Percentiles rank a stretch among this genome's conserved stretches.
These are phyloP conservation scores for Fraxinus velutina DNA, from an alignment of 305 asterid species.

Conservation along the genomic window DNA sequence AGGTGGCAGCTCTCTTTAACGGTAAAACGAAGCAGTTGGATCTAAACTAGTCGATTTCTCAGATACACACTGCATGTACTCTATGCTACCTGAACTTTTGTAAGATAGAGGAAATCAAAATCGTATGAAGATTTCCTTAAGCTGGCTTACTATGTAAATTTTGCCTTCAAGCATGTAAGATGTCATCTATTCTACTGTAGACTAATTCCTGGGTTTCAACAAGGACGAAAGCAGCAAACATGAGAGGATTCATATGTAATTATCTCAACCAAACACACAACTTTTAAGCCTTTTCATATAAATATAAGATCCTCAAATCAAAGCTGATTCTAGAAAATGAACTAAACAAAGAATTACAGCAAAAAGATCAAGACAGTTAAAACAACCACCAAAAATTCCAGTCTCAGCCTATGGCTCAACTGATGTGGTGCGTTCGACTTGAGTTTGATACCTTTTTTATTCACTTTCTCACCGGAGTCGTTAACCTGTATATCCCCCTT, in stretches of 20 bases:
- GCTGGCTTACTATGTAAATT: slow-evolving; percentile 13
- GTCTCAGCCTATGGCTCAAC: not conserved
- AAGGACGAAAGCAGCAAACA: no score
- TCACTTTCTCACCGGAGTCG: slow-evolving; percentile 22
- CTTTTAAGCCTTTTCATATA: no score
- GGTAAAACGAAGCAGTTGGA: slow-evolving; percentile 14
- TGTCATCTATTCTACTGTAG: not conserved
- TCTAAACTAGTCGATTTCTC: not conserved
- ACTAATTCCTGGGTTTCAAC: not conserved
- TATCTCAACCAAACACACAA: no score
- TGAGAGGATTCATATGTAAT: no score
- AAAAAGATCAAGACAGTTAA: slow-evolving; percentile 16
- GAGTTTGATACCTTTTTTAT: slow-evolving; percentile 23
- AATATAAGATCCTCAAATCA: no score
- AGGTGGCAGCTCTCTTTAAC: slow-evolving; percentile 40
- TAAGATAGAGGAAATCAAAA: not conserved
- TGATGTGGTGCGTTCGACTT: slow-evolving; percentile 16
- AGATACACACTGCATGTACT: not conserved
- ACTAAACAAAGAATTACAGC: not conserved
- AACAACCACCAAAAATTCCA: slow-evolving; percentile 7
- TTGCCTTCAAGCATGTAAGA: slow-evolving; percentile 8
- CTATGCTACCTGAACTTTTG: slow-evolving; percentile 11
- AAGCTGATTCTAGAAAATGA: not conserved
- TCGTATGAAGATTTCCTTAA: not conserved
- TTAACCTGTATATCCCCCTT: slow-evolving; percentile 25